Evolutionary conservation across 148 eudicot genomes (phyloP), one percentile per base, ranked within the genome.

Genomic region (Limonium bicolor): DNA sequence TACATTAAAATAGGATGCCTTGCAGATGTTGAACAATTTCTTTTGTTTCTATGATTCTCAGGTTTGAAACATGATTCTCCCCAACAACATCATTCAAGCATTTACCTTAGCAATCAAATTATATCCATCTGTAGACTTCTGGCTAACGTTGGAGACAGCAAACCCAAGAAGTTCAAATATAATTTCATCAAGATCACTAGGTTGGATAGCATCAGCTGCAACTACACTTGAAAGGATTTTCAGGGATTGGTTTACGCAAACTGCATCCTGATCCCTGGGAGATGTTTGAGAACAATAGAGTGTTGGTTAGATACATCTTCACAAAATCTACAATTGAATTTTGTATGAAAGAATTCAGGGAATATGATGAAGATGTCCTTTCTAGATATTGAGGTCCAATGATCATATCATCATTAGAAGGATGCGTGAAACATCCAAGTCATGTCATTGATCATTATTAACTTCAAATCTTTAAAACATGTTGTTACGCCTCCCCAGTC

Each of bases 191-290:
- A 76, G 64, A 14, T 61, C 77, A 65, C 46, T 45, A 53, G 70
- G 64, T 61, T 41, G 31, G 48, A 92, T 50, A 51, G 94, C 94
- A 31, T 80, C 85, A 54, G 94, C 94, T 24, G 80, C 82, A 25
- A 76, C 77, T 63, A 92, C 44, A 63, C 85, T 92, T 41, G 75
- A 59, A 56, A 92, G 86, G 61, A 81, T 92, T 69, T 82, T 73
- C 44, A 92, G 56, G 11, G 95, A 78, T 52, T 92, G 99, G 60
- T 63, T 76, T 46, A 62, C 55, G 45, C 45, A 51, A 36, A 71
- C 43, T 44, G 73, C 54, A 54, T 72, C 77, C 63, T 85, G 88
- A 46, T 81, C 85, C 72, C 90, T 80, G 63, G n/a, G 33, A 36
- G 50, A 58, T 38, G 29, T 20, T 20, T 28, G 17, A 41, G 23